Evolutionary conservation across 768 basidiomycete species (phyloP).

Genomic region (Steccherinum ochraceum): DNA sequence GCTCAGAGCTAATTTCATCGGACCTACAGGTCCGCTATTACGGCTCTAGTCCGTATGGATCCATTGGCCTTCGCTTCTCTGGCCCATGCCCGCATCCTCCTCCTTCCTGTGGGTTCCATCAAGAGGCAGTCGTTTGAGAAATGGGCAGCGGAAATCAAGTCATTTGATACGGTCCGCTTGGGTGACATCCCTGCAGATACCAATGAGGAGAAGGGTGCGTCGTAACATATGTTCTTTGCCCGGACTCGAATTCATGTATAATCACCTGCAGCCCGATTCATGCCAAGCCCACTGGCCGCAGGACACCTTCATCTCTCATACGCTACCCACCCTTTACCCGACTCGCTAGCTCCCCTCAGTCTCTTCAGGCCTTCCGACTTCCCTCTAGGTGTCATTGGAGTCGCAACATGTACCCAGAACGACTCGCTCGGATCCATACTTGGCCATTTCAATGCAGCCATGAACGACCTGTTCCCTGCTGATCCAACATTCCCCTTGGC

Average conservation of each 20-base stretch:
- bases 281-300: constrained; percentile 68
- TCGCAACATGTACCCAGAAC: constrained; percentile 61
- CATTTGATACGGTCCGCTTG: constrained; percentile 67
- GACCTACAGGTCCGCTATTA: not conserved
- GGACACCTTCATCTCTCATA: constrained; percentile 81
- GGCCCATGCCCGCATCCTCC: constrained; percentile 78
- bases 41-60: constrained; percentile 44
- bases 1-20: too few relatives aligned
- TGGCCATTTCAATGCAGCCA: constrained; percentile 57
- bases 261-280: constrained; percentile 59
- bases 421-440: constrained; percentile 48
- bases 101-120: constrained; percentile 82
- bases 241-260: constrained; percentile 2
- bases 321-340: constrained; percentile 67
- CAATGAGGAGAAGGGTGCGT: constrained; percentile 69
- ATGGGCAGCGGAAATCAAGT: constrained; percentile 68
- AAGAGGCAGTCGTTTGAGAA: constrained; percentile 60
- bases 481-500: constrained; percentile 71
- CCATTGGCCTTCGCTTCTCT: constrained; percentile 72
- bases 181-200: constrained; percentile 78
- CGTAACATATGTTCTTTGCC: not conserved
- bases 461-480: constrained; percentile 62
- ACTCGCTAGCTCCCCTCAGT: constrained; percentile 58
- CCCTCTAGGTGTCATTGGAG: constrained; percentile 82
- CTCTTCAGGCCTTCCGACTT: constrained; percentile 78